Percentiles rank a stretch among this genome's conserved stretches.
phyloP scores from a whole-genome alignment of 352 stramenopile species.

The Pythium sukuiense region DNA sequence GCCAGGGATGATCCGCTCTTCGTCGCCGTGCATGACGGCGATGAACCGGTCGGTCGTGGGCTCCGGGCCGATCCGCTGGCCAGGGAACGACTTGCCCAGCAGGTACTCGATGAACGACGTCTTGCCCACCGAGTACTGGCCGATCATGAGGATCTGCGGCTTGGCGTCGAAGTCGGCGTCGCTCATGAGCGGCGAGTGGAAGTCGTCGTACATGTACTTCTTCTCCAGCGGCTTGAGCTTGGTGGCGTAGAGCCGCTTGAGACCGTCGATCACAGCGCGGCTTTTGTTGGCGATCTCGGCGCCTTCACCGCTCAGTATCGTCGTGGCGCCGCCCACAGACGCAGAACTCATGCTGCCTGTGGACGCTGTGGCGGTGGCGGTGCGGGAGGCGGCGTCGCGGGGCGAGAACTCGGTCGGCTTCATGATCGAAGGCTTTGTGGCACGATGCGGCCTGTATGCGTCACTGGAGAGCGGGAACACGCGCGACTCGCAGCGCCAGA shows the following conservation, averaged over 20 bases:
- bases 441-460: neutral
- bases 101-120: constrained; percentile 98
- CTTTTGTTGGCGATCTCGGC: constrained; percentile 67
- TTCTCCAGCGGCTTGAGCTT: constrained; percentile 88
- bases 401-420: neutral
- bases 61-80: constrained; percentile 96
- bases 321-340: constrained; percentile 4
- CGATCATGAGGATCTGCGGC: constrained; percentile 97
- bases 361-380: constrained; percentile 6
- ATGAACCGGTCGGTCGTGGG: constrained; percentile 98
- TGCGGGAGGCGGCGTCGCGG: neutral
- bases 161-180: constrained; percentile 98
- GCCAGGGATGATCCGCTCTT: constrained; percentile 96
- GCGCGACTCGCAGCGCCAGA: neutral
- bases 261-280: constrained; percentile 68
- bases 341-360: constrained; percentile 11
- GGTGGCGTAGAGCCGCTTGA: constrained; percentile 77
- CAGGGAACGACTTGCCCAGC: constrained; percentile 95
- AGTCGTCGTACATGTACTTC: constrained; percentile 92
- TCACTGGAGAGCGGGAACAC: neutral
- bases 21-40: constrained; percentile 96
- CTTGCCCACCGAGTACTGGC: constrained; percentile 98
- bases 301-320: constrained; percentile 52
- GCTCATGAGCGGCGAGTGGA: constrained; percentile 91
- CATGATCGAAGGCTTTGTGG: neutral